Evolutionary conservation across 1,139 yeast species (phyloP).

Genomic region (Nadsonia commutata): DNA sequence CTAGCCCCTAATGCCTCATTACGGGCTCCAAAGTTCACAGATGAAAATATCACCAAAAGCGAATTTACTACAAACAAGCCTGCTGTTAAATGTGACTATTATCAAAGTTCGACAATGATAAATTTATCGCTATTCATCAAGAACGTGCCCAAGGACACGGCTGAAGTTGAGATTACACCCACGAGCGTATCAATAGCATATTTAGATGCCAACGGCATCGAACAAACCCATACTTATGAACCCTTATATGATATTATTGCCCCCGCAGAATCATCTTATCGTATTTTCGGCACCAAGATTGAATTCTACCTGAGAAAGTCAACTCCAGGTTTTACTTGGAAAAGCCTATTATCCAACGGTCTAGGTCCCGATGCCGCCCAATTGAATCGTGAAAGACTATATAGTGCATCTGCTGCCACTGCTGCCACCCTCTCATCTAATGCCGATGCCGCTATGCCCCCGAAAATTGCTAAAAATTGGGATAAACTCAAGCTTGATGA

Average conservation of each 20-base stretch:
- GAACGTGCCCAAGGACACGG: constrained; percentile 35
- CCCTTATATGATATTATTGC: constrained; percentile 39
- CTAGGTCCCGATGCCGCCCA: constrained; percentile 7
- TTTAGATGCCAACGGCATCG: not conserved
- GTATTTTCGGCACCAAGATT: constrained; percentile 56
- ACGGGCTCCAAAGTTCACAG: too few species aligned
- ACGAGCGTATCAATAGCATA: constrained; percentile 18
- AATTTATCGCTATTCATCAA: constrained; percentile 64
- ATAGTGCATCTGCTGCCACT: not conserved
- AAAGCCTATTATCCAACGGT: constrained; percentile 9
- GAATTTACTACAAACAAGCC: not conserved
- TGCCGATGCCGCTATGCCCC: constrained; percentile 51
- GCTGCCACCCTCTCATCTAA: not conserved
- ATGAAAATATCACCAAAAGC: too few species aligned
- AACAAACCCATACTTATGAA: constrained; percentile 30
- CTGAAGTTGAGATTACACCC: constrained; percentile 26
- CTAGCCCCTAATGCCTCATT: too few species aligned
- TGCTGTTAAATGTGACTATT: constrained; percentile 59
- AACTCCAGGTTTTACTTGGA: constrained; percentile 9
- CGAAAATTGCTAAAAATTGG: constrained; percentile 50
- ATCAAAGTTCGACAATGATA: constrained; percentile 43
- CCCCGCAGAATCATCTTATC: constrained; percentile 30
- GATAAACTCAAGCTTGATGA: constrained; percentile 44
- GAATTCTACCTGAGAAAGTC: constrained; percentile 40
- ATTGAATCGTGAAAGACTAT: constrained; percentile 5